Base-by-base conservation (phyloP, 1,284 basidiomycete species). In the Marasmius sp. region DNA sequence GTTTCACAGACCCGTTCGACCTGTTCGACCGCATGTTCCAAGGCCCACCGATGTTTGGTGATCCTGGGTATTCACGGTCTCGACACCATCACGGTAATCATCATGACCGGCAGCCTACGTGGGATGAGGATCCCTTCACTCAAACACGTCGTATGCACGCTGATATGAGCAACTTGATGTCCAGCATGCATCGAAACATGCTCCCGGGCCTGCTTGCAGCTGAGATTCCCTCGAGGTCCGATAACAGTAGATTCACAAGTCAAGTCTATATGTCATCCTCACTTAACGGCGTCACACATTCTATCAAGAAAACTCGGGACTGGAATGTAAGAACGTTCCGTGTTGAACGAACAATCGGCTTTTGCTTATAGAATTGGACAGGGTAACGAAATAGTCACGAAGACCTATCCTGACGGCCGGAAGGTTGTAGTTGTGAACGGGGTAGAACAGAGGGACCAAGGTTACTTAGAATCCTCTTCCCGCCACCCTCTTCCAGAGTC, bases 331-430 rank as follows among this genome's bases (percentile, higher is more conserved):
- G 64, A 54, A n/a, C n/a, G 6, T 22, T 41, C 33, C 22, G 16
- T 50, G 11, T 41, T 12, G 33, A 27, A 0, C 20, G 39, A n/a
- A 36, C 14, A 1, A 38, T 34, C 36, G 37, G 7, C 60, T 76
- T 64, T 16, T 18, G 6, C 61, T 49, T 22, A 16, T 22, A 20
- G 14, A 52, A 9, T 41, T 62, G 61, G 12, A 8, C 61, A 92
- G 89, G 90, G 91, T 3, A 91, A 89, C 64, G 87, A 89, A 67
- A 87, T 91, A 69, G 76, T 88, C 48, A 86, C 81, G 3, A 83
- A 84, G 56, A 85, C 80, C 5, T 84, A 81, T 62, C 83, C 86
- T 6, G 88, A 91, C 62, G 89, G 90, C 6, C 81, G 82, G 36
- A 80, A 88, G 69, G 75, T 84, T 1, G 79, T 82, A 67, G 86